phyloP scores from a whole-genome alignment of 768 basidiomycete genomes.

The Mycena vulgaris region DNA sequence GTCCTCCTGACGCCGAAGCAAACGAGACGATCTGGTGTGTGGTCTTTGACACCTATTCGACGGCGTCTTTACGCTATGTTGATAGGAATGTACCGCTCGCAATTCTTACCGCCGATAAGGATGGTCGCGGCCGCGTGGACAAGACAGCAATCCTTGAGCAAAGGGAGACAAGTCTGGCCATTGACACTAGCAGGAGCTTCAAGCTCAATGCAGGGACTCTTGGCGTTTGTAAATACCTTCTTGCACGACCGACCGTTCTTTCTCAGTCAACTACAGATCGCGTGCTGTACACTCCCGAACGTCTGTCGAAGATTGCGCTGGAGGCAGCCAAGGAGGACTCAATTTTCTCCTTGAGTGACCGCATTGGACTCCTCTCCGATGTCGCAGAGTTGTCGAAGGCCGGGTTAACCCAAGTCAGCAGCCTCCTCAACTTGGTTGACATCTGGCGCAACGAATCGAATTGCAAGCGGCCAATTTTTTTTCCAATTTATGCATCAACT shows the following conservation, averaged over 20 bases:
- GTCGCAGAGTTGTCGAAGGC: constrained; percentile 85
- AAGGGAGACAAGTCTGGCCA: constrained; percentile 74
- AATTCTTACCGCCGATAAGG: constrained; percentile 71
- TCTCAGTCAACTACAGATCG: constrained; percentile 69
- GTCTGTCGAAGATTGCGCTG: constrained; percentile 82
- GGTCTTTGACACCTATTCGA: not conserved
- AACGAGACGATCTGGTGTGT: constrained; percentile 88
- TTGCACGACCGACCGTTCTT: not conserved
- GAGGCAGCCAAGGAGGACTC: constrained; percentile 79
- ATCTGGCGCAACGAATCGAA: constrained; percentile 82
- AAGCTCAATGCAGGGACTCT: constrained; percentile 93
- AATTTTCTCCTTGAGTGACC: constrained; percentile 85
- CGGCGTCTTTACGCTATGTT: not conserved
- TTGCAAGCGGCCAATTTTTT: constrained; percentile 59
- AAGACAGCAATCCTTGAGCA: constrained; percentile 74
- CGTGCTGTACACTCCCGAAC: constrained; percentile 87
- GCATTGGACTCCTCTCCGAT: constrained; percentile 91
- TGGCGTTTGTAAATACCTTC: constrained; percentile 83
- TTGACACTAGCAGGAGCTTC: constrained; percentile 86
- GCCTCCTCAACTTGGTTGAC: constrained; percentile 80
- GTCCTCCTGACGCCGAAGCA: constrained; percentile 81
- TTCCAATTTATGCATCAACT: not conserved
- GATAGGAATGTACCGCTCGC: constrained; percentile 86
- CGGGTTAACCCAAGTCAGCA: constrained; percentile 83
- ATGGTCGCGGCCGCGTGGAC: constrained; percentile 73